A percentile compares a stretch with the other conserved stretches of the same genome.
Conservation (phyloP, 768 basidiomycete species). For the Kwoniella dejecticola region DNA sequence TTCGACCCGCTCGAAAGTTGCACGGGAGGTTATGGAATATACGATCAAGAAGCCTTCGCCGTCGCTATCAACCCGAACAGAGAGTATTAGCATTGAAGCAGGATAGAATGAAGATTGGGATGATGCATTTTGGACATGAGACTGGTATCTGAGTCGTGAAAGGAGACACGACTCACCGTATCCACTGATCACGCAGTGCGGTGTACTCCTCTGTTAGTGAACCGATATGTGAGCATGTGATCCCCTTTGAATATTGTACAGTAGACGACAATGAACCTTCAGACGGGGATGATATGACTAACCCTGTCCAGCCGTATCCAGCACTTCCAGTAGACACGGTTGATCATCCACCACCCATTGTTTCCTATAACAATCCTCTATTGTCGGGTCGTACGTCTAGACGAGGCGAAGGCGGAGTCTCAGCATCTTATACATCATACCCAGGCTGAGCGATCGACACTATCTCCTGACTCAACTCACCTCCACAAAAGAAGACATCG, state of each 20-base stretch:
- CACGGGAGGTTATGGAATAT: slow-evolving; percentile 92
- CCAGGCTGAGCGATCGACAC: no score
- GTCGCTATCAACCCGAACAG: slow-evolving; percentile 62
- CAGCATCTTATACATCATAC: no score
- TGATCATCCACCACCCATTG: slow-evolving; percentile 91
- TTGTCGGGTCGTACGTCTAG: slow-evolving; percentile 95
- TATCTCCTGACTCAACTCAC: no score
- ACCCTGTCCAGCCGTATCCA: slow-evolving; percentile 98
- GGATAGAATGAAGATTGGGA: no score
- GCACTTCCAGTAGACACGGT: slow-evolving; percentile 94
- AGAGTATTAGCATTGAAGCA: slow-evolving; percentile 4
- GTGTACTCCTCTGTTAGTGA: slow-evolving; percentile 81
- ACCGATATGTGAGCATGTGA: slow-evolving; percentile 4
- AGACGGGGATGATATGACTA: slow-evolving; percentile 53
- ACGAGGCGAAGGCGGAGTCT: not conserved
- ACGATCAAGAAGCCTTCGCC: slow-evolving; percentile 98
- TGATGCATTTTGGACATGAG: no score
- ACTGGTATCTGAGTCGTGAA: no score
- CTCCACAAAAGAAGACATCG: slow-evolving; percentile 92
- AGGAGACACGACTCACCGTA: slow-evolving; percentile 64
- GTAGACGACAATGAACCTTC: not conserved
- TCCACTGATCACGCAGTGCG: slow-evolving; percentile 95
- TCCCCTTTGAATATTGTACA: no score
- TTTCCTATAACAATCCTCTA: slow-evolving; percentile 97
- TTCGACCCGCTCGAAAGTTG: slow-evolving; percentile 85